Evolutionary conservation across 2,329 filamentous ascomycete species (phyloP).

Genomic region (Neopestalotiopsis clavispora): DNA sequence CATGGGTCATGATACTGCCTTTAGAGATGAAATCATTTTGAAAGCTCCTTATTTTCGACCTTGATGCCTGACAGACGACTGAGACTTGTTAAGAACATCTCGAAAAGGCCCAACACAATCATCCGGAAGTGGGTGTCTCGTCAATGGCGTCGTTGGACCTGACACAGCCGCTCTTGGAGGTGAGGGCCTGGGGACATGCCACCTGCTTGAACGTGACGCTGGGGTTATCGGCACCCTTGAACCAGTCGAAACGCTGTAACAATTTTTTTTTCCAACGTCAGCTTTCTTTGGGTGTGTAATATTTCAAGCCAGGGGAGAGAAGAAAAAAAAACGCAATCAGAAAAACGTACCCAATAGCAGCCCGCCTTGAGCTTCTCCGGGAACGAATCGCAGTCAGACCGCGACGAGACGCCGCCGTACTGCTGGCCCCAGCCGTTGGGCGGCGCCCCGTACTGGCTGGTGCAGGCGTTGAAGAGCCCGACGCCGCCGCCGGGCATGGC

Average conservation of each 20-base stretch:
- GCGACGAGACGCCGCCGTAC: conserved; percentile 61
- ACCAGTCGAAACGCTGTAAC: conserved; percentile 62
- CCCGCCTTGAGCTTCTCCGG: conserved; percentile 59
- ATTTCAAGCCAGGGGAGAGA: no score
- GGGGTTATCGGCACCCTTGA: conserved; percentile 63
- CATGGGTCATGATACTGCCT: no score
- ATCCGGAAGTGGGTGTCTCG: conserved; percentile 34
- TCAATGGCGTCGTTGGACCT: conserved; percentile 39
- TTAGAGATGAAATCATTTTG: no score
- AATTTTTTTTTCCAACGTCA: no score
- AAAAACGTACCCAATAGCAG: conserved; percentile 54
- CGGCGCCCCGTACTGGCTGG: conserved; percentile 48
- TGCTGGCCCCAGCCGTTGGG: conserved; percentile 58
- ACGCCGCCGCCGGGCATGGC: conserved; percentile 58
- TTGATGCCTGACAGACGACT: no score
- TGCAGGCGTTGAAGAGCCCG: conserved; percentile 55
- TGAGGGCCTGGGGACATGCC: conserved; percentile 56
- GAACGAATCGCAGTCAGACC: conserved; percentile 56
- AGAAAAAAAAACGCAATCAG: neutral
- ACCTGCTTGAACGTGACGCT: conserved; percentile 59
- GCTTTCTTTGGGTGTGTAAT: no score
- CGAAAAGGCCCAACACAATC: no score
- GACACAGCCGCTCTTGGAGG: conserved; percentile 41
- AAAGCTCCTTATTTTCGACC: no score
- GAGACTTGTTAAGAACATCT: no score